Evolutionary conservation across 2,329 filamentous ascomycete genomes (phyloP), one percentile per base, ranked within the genome.

Genomic region (Clonostachys solani): DNA sequence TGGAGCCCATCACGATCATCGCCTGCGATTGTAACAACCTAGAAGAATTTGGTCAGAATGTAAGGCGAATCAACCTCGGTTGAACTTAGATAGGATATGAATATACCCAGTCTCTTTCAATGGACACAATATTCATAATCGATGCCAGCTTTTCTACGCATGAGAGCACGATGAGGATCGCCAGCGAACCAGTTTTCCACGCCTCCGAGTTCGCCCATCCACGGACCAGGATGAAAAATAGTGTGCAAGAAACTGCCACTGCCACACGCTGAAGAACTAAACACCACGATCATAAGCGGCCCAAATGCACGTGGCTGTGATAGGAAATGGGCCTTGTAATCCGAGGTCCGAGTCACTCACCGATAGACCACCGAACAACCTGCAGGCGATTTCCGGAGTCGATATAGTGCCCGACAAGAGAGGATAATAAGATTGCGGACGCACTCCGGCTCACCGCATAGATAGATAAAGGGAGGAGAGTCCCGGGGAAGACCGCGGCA

Each of bases 41-140:
- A 18, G 6, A 12, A 18, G 10, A 29, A 3, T 9, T 29, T 29
- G 23, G 23, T 29, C 23, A 29, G 23, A 29, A 29, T 29, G 23
- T 12, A 12, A 1, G 2, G 9, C 2, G 12, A 12, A 3, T 36
- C 2, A 42, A 5, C 34, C 2, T 5, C 6, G 5, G 4, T 16
- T 13, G 12, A 5, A 9, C 13, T 5, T 7, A 6, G 5, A 9
- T 9, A 17, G 8, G 29, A 8, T 5, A 3, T 2, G 10, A 17
- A 47, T 57, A 16, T 52, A 81, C 74, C 86, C 86, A 89, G 55
- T 91, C 87, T 56, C 82, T 71, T 60, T 90, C 87, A 0, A 91
- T 75, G 0, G 86, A 72, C 1, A 90, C 78, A 1, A 80, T 71
- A 58, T 89, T 90, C 60, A 81, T 73, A 6, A 84, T 73, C 2